Conservation (phyloP, 2,329 filamentous ascomycete genomes). For the Teratosphaeria viscida region DNA sequence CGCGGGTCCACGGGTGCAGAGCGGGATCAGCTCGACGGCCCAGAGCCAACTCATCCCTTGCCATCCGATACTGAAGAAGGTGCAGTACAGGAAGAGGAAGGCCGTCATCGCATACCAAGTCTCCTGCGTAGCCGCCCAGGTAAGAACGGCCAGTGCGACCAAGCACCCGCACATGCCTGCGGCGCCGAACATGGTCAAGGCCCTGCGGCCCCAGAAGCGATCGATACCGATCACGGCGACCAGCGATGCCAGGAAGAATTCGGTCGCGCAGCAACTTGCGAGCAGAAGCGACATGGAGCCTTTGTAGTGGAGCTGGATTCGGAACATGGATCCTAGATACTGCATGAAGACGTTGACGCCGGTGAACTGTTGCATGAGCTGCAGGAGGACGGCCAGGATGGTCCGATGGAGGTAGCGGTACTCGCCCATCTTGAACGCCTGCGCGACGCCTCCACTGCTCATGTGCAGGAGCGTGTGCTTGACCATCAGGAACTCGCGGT, state of each 20-base stretch:
- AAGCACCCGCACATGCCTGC: slow-evolving; percentile 50
- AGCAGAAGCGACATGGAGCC: slow-evolving; percentile 23
- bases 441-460: slow-evolving; percentile 16
- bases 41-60: slow-evolving; percentile 54
- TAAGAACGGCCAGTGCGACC: slow-evolving; percentile 44
- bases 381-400: slow-evolving; percentile 22
- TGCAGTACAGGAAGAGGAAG: slow-evolving; percentile 49
- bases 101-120: slow-evolving; percentile 36
- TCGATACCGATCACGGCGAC: slow-evolving; percentile 36
- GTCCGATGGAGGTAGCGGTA: slow-evolving; percentile 25
- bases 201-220: slow-evolving; percentile 23
- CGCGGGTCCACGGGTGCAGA: slow-evolving; percentile 50
- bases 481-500: slow-evolving; percentile 41
- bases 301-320: slow-evolving; percentile 23
- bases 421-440: slow-evolving; percentile 20
- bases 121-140: slow-evolving; percentile 26
- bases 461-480: slow-evolving; percentile 43
- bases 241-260: slow-evolving; percentile 42
- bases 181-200: slow-evolving; percentile 24
- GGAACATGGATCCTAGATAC: slow-evolving; percentile 34
- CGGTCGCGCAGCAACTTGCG: slow-evolving; percentile 27
- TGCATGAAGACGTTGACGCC: slow-evolving; percentile 29
- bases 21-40: slow-evolving; percentile 50
- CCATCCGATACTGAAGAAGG: slow-evolving; percentile 51
- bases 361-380: slow-evolving; percentile 28